phyloP scores from a whole-genome alignment of 352 stramenopile genomes.

The Phytopythium oedochilum region DNA sequence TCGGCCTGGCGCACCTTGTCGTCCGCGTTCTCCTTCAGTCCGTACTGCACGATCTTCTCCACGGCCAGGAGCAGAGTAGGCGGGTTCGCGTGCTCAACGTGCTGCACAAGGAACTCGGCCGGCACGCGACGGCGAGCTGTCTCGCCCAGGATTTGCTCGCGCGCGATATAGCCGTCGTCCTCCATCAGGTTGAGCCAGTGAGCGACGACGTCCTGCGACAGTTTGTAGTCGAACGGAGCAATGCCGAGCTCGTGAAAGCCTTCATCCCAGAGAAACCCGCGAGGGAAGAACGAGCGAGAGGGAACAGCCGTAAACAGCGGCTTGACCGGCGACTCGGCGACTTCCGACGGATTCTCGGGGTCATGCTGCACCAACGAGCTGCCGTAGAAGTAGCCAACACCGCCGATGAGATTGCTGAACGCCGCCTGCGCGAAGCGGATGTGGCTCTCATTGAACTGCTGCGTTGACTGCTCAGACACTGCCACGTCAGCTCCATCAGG shows the following conservation, averaged over 20 bases:
- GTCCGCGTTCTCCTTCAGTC: conserved; percentile 4
- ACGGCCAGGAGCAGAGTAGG: conserved; percentile 86
- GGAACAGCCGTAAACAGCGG: conserved; percentile 87
- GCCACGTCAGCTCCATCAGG: no score
- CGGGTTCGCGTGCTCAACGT: conserved; percentile 90
- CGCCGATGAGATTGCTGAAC: conserved; percentile 89
- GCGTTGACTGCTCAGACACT: background rate
- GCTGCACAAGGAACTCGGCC: conserved; percentile 87
- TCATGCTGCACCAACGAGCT: conserved; percentile 70
- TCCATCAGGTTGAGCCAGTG: conserved; percentile 90
- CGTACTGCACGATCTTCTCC: conserved; percentile 63
- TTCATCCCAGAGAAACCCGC: conserved; percentile 94
- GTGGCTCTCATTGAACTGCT: conserved; percentile 45
- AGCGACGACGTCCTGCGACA: conserved; percentile 76
- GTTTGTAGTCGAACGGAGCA: conserved; percentile 57
- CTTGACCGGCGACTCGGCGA: conserved; percentile 36
- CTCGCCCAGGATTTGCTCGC: conserved; percentile 87
- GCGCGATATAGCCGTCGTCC: conserved; percentile 87
- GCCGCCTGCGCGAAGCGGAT: conserved; percentile 74
- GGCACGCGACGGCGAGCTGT: conserved; percentile 75
- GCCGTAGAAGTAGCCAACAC: conserved; percentile 90
- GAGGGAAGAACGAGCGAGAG: conserved; percentile 92
- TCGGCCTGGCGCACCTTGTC: conserved; percentile 6
- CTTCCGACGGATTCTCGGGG: conserved; percentile 18
- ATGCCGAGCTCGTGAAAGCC: conserved; percentile 92